These are phyloP conservation scores for Acanthamoeba sp. DNA, from an alignment of 208 protist genomes.

Conservation along the genomic window DNA sequence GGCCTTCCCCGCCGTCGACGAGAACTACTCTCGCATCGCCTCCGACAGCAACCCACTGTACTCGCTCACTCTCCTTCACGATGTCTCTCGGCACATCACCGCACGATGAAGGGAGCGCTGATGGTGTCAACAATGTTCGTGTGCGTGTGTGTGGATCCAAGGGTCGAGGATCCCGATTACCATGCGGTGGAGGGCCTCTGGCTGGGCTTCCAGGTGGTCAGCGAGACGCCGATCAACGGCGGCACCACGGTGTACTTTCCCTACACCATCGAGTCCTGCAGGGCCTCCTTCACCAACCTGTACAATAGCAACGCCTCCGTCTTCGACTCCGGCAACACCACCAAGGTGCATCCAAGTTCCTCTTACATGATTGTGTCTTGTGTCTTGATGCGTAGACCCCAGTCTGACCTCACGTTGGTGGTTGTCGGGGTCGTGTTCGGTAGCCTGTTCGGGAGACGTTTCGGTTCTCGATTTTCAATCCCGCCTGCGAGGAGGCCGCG, in stretches of 20 bases:
- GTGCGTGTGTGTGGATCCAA: background rate
- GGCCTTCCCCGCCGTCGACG: background rate
- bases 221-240: background rate
- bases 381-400: background rate
- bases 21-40: background rate
- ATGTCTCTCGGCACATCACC: too few species aligned
- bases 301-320: background rate
- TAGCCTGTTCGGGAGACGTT: background rate
- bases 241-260: background rate
- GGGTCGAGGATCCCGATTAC: background rate
- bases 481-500: background rate
- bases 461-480: background rate
- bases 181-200: background rate
- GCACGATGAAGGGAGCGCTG: too few species aligned
- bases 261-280: background rate
- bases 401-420: background rate
- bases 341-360: too few species aligned
- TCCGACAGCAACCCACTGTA: slow-evolving; percentile 20
- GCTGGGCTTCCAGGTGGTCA: background rate
- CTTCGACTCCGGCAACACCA: background rate
- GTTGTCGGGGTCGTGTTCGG: background rate
- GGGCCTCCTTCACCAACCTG: background rate
- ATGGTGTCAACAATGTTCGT: too few species aligned
- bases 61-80: too few species aligned
- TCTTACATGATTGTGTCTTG: background rate